A percentile compares a stretch with the other conserved stretches of the same genome.
Conservation (phyloP, 768 basidiomycete species). For the Pisolithus tinctorius region DNA sequence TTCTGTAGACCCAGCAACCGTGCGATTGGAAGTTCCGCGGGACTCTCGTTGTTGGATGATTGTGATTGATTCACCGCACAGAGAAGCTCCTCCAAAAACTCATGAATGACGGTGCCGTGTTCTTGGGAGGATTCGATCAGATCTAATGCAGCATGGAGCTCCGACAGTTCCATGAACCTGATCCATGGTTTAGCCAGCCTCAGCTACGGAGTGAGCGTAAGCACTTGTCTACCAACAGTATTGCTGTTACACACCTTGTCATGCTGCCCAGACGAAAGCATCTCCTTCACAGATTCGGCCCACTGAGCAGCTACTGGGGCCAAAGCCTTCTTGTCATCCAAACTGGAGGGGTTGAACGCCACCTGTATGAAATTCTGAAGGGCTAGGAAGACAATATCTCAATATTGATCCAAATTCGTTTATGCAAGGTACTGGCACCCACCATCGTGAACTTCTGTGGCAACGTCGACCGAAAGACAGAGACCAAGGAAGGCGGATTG, state of each 20-base stretch:
- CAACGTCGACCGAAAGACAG: slow-evolving; percentile 25
- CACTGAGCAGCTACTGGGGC: slow-evolving; percentile 39
- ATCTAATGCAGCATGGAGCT: slow-evolving; percentile 41
- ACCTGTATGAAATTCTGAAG: slow-evolving; percentile 34
- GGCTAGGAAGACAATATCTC: slow-evolving; percentile 26
- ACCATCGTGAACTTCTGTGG: slow-evolving; percentile 31
- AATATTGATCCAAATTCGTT: background rate
- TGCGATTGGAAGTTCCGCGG: slow-evolving; percentile 22
- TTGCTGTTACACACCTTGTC: slow-evolving; percentile 8
- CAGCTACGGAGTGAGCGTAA: slow-evolving; percentile 7
- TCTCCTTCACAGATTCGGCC: slow-evolving; percentile 19
- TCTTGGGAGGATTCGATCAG: slow-evolving; percentile 15
- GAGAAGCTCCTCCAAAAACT: slow-evolving; percentile 31
- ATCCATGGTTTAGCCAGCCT: slow-evolving; percentile 40
- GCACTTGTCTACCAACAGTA: background rate
- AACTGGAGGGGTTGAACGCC: slow-evolving; percentile 30
- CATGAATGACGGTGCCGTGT: background rate
- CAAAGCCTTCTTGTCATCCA: slow-evolving; percentile 34
- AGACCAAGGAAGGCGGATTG: slow-evolving; percentile 29
- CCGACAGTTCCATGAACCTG: slow-evolving; percentile 39
- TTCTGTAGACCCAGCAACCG: slow-evolving; percentile 33
- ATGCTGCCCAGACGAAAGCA: slow-evolving; percentile 5
- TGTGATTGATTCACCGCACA: slow-evolving; percentile 19
- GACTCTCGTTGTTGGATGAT: background rate
- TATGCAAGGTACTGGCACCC: background rate